A percentile compares a stretch with the other conserved stretches of the same genome.
Conservation (phyloP, 2,329 filamentous ascomycete genomes). For the Cladosporium sp. region DNA sequence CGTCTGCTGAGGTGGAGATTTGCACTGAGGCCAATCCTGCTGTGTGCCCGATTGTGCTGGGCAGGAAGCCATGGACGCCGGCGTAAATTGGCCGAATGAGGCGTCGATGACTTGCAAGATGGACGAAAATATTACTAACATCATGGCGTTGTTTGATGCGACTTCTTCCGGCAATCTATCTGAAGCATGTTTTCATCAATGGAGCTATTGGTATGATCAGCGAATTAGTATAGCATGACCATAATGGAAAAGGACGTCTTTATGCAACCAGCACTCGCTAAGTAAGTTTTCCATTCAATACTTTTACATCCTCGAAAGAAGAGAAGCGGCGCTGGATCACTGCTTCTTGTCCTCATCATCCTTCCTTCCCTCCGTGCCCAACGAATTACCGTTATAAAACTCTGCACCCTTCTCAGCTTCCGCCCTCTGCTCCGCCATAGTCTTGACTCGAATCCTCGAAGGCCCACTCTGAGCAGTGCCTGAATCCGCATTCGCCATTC, state of each 20-base stretch:
- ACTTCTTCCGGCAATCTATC: too few species aligned
- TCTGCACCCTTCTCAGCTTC: slow-evolving; percentile 51
- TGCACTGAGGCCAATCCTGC: not conserved
- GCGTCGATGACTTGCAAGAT: not conserved
- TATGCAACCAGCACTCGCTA: not conserved
- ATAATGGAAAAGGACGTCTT: too few species aligned
- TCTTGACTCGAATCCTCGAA: slow-evolving; percentile 45
- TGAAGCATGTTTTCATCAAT: too few species aligned
- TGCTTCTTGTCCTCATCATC: slow-evolving; percentile 50
- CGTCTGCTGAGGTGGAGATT: not conserved
- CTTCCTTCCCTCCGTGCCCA: slow-evolving; percentile 55
- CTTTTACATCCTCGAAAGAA: not conserved
- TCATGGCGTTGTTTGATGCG: not conserved
- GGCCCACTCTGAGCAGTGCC: slow-evolving; percentile 21
- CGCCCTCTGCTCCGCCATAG: slow-evolving; percentile 49
- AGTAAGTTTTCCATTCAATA: not conserved
- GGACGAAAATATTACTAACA: too few species aligned
- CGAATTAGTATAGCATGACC: not conserved
- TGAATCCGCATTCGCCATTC: slow-evolving; percentile 26
- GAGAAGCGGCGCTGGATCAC: not conserved
- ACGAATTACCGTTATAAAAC: slow-evolving; percentile 90
- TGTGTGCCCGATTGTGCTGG: slow-evolving; percentile 1
- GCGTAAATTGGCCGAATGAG: not conserved
- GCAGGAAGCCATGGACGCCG: not conserved
- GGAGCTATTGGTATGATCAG: too few species aligned